Base-by-base conservation (phyloP, 306 rosid species). In the Carpinus fangiana region DNA sequence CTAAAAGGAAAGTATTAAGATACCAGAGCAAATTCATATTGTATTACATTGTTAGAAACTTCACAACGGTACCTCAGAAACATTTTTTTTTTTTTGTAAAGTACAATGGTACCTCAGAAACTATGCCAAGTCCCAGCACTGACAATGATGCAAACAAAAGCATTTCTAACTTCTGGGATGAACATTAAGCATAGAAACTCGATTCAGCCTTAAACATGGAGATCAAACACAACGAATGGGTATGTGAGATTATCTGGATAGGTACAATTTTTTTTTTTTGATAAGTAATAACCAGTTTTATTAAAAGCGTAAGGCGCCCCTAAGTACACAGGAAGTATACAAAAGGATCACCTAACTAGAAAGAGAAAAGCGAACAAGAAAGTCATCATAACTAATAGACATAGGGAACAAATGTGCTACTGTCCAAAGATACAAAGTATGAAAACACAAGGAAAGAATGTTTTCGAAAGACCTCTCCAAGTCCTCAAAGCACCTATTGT, bases 151-250 rank as follows among this genome's bases (percentile, higher is more conserved):
- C 50, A 41, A 43, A 18, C 51, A 41, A 67, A 9, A 36, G 21
- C 47, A 67, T 67, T 41, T 11, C 72, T 16, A 38, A 41, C 51
- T 67, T 41, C 28, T 41, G 51, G 47, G 72, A 18, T 41, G 26
- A 66, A 67, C 72, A 41, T n/a, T 67, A 67, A 67, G 16, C 28
- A 18, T 3, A 67, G 52, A 45, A 67, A 67, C 51, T 67, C 23
- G 4, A 66, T 8, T 17, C 26, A 38, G 50, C 13, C 48, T 38
- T 41, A 66, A 46, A 46, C 14, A 66, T 38, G 28, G 71, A 66
- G 51, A 66, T 66, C 71, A 66, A 36, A 36, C 71, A 66, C 18
- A 12, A 23, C 11, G 4, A 41, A 41, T 18, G 31, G 5, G 70
- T 26, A 41, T 45, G 13, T 38, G 16, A 38, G 52, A 67, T 41